Evolutionary conservation across 202 grass and related monocot species (phyloP), one percentile per base, ranked within the genome.

Genomic region (Carex sylvatica): DNA sequence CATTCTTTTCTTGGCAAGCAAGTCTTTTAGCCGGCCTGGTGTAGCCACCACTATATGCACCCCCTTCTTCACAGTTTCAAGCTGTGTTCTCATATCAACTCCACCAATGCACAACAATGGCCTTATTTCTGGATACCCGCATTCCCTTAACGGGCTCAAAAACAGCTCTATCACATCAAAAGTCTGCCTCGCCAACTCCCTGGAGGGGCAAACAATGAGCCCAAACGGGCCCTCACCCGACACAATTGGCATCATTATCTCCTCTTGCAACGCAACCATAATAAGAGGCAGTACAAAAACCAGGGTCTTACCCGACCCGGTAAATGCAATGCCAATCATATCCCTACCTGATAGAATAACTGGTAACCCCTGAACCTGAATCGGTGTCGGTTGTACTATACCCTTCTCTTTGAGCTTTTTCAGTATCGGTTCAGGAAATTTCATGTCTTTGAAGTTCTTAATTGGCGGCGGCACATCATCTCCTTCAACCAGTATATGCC

Each of bases 1-100:
- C 95, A 98, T 93, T 83, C 92, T 94, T 70, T 98, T 98, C 84
- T 98, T 98, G 12, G 91, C 88, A 19, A 97, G 94, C 42, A 97
- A 74, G 85, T 97, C 94, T 76, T 97, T 97, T 19, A 97, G 88
- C 4, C 94, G 82, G 35, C 91, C 94, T 74, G 94, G 94, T 2
- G 94, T 97, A 9, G 94, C 94, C 36, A 97, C 94, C 9, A 93
- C 91, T 68, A 98, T 98, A 82, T 98, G 95, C 20, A 98, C 92
- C 0, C 91, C 95, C 79, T 91, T 95, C 84, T 98, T 98, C 15
- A 94, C 86, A 30, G 93, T 88, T 59, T 98, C 95, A 1, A 98
- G 75, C 77, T 98, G 95, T 0, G 88, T 79, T 69, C 83, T 89
- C 95, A 95, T 98, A 61, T 98, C 92, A 0, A 94, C 70, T 26